These are phyloP conservation scores for Sporobolomyces pararoseus DNA, from an alignment of 768 basidiomycete genomes.

Conservation along the genomic window DNA sequence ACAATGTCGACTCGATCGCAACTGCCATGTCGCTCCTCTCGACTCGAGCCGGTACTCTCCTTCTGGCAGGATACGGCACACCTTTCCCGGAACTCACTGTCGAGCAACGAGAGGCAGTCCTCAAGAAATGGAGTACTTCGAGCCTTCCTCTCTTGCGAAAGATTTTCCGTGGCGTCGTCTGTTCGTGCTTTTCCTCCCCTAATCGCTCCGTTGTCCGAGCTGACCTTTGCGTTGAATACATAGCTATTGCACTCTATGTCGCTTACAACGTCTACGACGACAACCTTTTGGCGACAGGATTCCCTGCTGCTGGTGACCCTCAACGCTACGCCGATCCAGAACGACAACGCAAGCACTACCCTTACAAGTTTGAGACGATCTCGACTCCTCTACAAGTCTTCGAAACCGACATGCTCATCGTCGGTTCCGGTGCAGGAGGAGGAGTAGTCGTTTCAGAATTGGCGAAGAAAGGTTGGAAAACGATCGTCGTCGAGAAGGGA, in stretches of 20 bases:
- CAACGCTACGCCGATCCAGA: constrained; percentile 15
- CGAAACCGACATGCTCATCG: constrained; percentile 43
- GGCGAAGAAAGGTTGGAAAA: constrained; percentile 36
- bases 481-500: constrained; percentile 44
- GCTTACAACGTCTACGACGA: constrained; percentile 29
- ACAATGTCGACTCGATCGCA: constrained; percentile 20
- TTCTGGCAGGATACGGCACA: constrained; percentile 24
- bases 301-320: constrained; percentile 24
- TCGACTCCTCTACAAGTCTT: constrained; percentile 6
- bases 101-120: constrained; percentile 25
- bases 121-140: constrained; percentile 28
- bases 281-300: constrained; percentile 19
- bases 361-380: constrained; percentile 29
- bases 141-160: constrained; percentile 24
- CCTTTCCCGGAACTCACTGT: constrained; percentile 22
- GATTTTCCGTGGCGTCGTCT: constrained; percentile 26
- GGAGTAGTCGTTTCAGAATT: constrained; percentile 42
- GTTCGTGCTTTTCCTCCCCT: neutral
- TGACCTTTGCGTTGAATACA: neutral
- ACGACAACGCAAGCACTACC: constrained; percentile 15
- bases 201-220: neutral
- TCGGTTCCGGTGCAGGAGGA: constrained; percentile 44
- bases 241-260: constrained; percentile 24
- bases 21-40: constrained; percentile 24
- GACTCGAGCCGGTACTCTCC: constrained; percentile 35